Evolutionary conservation across 495 filamentous ascomycete genomes (phyloP).

Genomic region (Lichenothelia convexa): DNA sequence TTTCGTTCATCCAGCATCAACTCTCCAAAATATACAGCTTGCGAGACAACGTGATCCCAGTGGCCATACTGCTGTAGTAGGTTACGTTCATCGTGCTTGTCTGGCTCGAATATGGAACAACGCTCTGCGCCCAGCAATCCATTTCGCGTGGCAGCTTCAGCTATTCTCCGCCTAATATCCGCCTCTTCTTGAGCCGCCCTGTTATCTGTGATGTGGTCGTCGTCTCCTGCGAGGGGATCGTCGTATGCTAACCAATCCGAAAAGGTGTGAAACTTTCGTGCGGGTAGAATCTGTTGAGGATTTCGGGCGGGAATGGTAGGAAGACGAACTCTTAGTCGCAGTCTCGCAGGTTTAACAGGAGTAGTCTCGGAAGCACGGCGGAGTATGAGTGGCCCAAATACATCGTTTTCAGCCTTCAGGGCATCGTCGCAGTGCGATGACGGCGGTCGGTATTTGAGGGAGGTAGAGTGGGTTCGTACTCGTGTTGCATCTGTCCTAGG

Average conservation of each 20-base stretch:
- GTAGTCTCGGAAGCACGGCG: not conserved
- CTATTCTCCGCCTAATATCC: slow-evolving; percentile 36
- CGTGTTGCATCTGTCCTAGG: no score
- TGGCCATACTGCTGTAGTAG: slow-evolving; percentile 67
- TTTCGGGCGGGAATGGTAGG: slow-evolving; percentile 33
- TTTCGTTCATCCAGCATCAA: slow-evolving; percentile 59
- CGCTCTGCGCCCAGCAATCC: slow-evolving; percentile 52
- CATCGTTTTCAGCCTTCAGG: no score
- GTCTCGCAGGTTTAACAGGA: not conserved
- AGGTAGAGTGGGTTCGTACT: no score
- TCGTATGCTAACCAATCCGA: slow-evolving; percentile 37
- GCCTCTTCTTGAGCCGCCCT: slow-evolving; percentile 40
- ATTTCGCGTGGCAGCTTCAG: slow-evolving; percentile 51
- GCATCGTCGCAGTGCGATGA: no score
- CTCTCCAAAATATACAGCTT: slow-evolving; percentile 61
- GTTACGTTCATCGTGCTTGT: slow-evolving; percentile 54
- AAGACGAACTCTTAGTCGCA: slow-evolving; percentile 33
- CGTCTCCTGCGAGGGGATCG: slow-evolving; percentile 26
- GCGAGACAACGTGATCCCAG: slow-evolving; percentile 64
- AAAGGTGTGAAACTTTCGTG: slow-evolving; percentile 32
- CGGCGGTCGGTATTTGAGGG: no score
- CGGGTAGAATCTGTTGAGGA: slow-evolving; percentile 29
- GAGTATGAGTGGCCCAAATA: no score
- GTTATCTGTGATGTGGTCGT: slow-evolving; percentile 27
- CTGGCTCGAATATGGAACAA: slow-evolving; percentile 59